Evolutionary conservation across 176 grass and related monocot genomes (phyloP), one percentile per base, ranked within the genome.

Genomic region (Cenchrus fungigraminus): DNA sequence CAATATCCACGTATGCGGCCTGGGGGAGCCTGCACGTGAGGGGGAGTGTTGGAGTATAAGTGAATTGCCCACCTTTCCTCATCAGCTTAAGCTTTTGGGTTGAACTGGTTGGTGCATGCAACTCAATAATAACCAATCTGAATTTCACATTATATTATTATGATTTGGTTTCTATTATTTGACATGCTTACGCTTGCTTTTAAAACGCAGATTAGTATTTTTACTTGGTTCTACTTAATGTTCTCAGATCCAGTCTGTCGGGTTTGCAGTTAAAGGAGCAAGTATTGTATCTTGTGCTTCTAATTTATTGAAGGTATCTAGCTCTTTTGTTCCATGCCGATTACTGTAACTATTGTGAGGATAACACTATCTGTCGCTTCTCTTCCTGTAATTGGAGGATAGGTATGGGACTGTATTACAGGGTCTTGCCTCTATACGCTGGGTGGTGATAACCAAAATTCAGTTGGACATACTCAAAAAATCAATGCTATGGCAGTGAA

Each of bases 341-440:
- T 74, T 55, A 29, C 63, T 71, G 43, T 71, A 81, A 29, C 15
- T 65, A 65, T 81, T 74, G 40, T 61, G 29, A 61, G 56, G 79
- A 34, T 40, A 22, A 78, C 50, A 17, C 19, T 79, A 19, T 61
- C 83, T 20, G 68, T 83, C 68, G 22, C 28, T 84, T 66, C 56
- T 79, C 9, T 87, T 22, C 37, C 28, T 80, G 49, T 79, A 83
- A 83, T 65, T 82, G 51, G 70, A 80, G 61, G 84, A 85, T 79
- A 98, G 96, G 96, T 95, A 68, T 98, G 96, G 96, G 96, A 98
- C 87, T 98, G 93, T 83, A 98, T 95, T 74, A 98, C 93, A 58
- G 96, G 96, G 29, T 98, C 96, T 88, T 98, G 96, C 65, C 96
- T 98, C 79, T 98, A 91, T 90, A 95, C 93, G 19, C 82, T 98